Base-by-base conservation (phyloP, 257 asterid genomes). In the Nicotiana benthamiana region DNA sequence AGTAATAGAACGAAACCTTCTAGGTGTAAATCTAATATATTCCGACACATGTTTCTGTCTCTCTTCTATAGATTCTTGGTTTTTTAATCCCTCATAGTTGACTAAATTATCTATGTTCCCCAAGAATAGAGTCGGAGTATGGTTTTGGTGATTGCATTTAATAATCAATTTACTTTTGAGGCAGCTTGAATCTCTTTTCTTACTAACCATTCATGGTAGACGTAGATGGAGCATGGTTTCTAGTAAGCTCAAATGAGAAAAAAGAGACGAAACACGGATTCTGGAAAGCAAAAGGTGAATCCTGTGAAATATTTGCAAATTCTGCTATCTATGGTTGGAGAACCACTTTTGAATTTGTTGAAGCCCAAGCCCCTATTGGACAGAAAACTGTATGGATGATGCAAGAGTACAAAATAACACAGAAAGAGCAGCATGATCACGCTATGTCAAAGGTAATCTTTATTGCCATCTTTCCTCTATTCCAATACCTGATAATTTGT, bases 141-240 rank as follows among this genome's bases (percentile, higher is more conserved):
- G 20, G 8, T 66, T 40, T 22, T 46, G 60, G 60, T 46, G 77
- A 7, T 46, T 72, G 77, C 20, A 72, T 46, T 46, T 22, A 6
- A 24, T 43, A 13, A 46, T 46, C 36, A 46, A 13, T 46, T 43
- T 70, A 70, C 77, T 48, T 48, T 46, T 74, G 59, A 22, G 59
- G 59, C 59, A 70, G 34, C 20, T 20, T 22, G 13, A 24, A 70
- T 70, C 26, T 24, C 16, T 24, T 70, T 70, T 26, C 43, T 48
- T 74, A 6, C 32, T 82, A 48, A 36, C 24, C 17, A 61, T 51
- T 26, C 70, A 78, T 10, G 84, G 72, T 75, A 24, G 85, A 79
- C 80, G 83, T 90, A 93, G 98, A 54, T 43, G 92, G 86, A 67
- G 52, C 89, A 72, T 89, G 96, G 96, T 91, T 80, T 84, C 80